Evolutionary conservation across 2,329 filamentous ascomycete genomes (phyloP), one percentile per base, ranked within the genome.

Genomic region (Colletotrichum limetticola): DNA sequence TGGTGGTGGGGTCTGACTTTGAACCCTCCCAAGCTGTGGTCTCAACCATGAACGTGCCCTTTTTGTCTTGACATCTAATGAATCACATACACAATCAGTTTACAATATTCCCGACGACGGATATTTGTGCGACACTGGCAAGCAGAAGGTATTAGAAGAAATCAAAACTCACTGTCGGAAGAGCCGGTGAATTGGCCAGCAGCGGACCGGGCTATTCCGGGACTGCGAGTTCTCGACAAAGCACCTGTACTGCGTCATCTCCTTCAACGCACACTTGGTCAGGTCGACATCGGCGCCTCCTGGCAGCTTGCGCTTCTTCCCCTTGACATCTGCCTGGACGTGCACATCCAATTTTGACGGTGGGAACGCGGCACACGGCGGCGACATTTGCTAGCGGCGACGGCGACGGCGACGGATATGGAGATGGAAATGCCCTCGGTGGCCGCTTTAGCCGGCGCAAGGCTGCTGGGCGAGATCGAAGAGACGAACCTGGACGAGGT

Each of bases 201-300:
- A 92, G 71, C 82, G 81, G 57, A 91, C 87, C 0, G 84, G 80
- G 68, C 87, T 87, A 71, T 88, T 80, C 63, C 77, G 79, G 46
- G 80, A 78, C 59, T 84, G 81, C 16, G 89, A 87, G 49, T 85
- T 78, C 75, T 87, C 83, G 56, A 92, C 86, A 74, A 85, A 80
- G 79, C 91, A 92, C 55, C 88, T 85, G 80, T 91, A 92, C 82
- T 92, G 90, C 79, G 90, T 77, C 84, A 92, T 86, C 77, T 86
- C 84, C 69, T 90, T 79, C 70, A 92, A 83, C 78, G 89, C 85
- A 80, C 91, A 92, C 56, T 83, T 83, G 22, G 83, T 82, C 59
- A 92, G 82, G 67, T 91, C 85, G 74, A 91, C 82, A 60, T 83
- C 74, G 76, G 76, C 75, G 24, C 81, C 79, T 74, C 72, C 78